Percentiles rank a stretch among this genome's conserved stretches.
Conservation (phyloP, 139 green algal species). For the Pycnococcus provasolii region DNA sequence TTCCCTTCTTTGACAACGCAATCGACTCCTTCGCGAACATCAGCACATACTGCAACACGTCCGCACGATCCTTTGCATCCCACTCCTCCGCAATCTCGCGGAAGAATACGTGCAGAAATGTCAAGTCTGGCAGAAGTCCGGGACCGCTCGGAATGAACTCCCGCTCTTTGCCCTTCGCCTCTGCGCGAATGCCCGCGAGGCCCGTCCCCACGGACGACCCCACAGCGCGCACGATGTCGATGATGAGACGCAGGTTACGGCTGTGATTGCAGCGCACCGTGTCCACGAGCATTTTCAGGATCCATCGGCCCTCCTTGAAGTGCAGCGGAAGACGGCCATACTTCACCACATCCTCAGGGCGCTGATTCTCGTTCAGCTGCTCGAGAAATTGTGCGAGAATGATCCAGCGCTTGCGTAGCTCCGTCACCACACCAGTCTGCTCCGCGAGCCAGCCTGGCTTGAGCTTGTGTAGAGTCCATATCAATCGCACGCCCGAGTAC, state of each 20-base stretch:
- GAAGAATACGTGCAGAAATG: constrained; percentile 64
- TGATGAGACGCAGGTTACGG: too few species aligned
- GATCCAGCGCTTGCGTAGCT: constrained; percentile 2
- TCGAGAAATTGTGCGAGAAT: too few species aligned
- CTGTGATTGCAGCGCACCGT: too few species aligned
- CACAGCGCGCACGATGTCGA: too few species aligned
- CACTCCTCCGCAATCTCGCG: constrained; percentile 44
- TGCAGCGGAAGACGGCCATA: too few species aligned
- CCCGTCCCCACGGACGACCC: not conserved
- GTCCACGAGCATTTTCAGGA: too few species aligned
- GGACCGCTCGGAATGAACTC: not conserved
- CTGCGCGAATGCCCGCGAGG: not conserved
- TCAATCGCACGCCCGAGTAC: constrained; percentile 59
- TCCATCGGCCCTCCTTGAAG: too few species aligned
- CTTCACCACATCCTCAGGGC: not conserved
- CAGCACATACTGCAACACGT: constrained; percentile 53
- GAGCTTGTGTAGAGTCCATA: constrained; percentile 62
- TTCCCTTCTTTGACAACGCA: constrained; percentile 7
- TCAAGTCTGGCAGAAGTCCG: constrained; percentile 45
- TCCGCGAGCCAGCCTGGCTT: constrained; percentile 33
- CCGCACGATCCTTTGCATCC: constrained; percentile 15
- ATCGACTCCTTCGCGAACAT: constrained; percentile 34
- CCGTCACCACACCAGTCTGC: not conserved
- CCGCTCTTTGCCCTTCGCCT: not conserved
- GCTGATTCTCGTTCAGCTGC: too few species aligned